Percentiles rank a stretch among this genome's conserved stretches.
Evolutionary conservation across 345 rosid species (phyloP).

Genomic region (Gossypium rotundifolium): DNA sequence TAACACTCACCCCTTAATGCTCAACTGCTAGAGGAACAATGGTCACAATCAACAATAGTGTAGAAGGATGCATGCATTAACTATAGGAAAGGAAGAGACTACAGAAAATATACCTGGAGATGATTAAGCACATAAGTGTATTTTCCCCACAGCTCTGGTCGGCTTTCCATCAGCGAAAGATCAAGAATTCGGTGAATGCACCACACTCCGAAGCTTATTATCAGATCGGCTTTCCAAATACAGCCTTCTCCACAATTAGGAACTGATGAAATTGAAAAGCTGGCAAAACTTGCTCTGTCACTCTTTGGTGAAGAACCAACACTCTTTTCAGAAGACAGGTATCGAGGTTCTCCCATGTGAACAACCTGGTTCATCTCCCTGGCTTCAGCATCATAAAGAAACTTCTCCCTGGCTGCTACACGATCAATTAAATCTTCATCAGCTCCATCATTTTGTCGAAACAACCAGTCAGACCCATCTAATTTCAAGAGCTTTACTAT

Average conservation of each 20-base stretch:
- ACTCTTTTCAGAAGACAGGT: conserved; percentile 30
- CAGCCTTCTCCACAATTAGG: conserved; percentile 96
- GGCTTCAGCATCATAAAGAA: conserved; percentile 67
- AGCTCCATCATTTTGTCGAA: conserved; percentile 74
- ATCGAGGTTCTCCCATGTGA: conserved; percentile 43
- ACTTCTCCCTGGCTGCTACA: conserved; percentile 87
- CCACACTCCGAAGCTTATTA: conserved; percentile 96
- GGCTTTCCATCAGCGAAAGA: conserved; percentile 92
- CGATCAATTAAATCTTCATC: conserved; percentile 88
- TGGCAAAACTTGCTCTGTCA: conserved; percentile 24
- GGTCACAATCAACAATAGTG: neutral
- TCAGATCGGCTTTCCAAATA: conserved; percentile 71
- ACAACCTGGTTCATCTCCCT: conserved; percentile 46
- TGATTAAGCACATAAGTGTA: conserved; percentile 93
- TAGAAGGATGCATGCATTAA: neutral
- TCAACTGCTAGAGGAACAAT: neutral
- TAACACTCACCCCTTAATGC: neutral
- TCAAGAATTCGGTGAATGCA: conserved; percentile 89
- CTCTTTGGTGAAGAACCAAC: conserved; percentile 22
- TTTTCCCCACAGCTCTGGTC: conserved; percentile 98
- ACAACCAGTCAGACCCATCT: conserved; percentile 97
- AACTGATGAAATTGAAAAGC: conserved; percentile 47
- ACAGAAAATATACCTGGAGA: conserved; percentile 64
- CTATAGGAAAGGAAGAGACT: neutral
- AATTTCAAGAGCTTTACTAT: conserved; percentile 71